A percentile compares a stretch with the other conserved stretches of the same genome.
Evolutionary conservation across 768 basidiomycete genomes (phyloP).

Genomic region (Suillus luteus): DNA sequence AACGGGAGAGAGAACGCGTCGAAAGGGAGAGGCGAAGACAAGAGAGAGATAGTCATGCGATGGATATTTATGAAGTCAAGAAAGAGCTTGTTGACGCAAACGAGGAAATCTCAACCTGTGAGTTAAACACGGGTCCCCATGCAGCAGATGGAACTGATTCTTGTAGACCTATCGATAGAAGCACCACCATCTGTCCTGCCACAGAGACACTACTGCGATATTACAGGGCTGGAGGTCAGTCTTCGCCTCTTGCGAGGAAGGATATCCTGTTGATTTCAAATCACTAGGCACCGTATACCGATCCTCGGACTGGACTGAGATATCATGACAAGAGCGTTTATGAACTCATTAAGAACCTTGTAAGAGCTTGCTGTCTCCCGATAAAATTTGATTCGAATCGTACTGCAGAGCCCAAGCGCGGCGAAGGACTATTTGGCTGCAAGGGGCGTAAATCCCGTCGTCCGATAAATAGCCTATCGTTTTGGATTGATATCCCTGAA

Average conservation of each 20-base stretch:
- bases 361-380: conserved; percentile 30
- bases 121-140: conserved; percentile 25
- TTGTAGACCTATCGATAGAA: conserved; percentile 74
- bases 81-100: conserved; percentile 30
- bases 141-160: not conserved
- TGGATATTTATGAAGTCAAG: conserved; percentile 54
- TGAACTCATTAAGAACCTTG: conserved; percentile 75
- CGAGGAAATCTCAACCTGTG: conserved; percentile 75
- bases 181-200: conserved; percentile 83
- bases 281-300: conserved; percentile 75
- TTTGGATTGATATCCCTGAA: not conserved
- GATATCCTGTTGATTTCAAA: not conserved
- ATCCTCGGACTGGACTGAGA: conserved; percentile 76
- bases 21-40: conserved; percentile 61
- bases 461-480: conserved; percentile 40
- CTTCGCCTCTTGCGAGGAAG: not conserved
- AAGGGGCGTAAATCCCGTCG: conserved; percentile 51
- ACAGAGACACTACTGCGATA: conserved; percentile 79
- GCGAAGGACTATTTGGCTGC: conserved; percentile 77
- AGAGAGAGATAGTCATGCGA: conserved; percentile 44
- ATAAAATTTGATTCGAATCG: not conserved
- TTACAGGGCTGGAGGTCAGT: conserved; percentile 77
- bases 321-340: conserved; percentile 90
- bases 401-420: conserved; percentile 59
- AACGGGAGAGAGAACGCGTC: conserved; percentile 73